These are phyloP conservation scores for Macadamia tetraphylla DNA, from an alignment of 164 flowering plant species.

Conservation along the genomic window DNA sequence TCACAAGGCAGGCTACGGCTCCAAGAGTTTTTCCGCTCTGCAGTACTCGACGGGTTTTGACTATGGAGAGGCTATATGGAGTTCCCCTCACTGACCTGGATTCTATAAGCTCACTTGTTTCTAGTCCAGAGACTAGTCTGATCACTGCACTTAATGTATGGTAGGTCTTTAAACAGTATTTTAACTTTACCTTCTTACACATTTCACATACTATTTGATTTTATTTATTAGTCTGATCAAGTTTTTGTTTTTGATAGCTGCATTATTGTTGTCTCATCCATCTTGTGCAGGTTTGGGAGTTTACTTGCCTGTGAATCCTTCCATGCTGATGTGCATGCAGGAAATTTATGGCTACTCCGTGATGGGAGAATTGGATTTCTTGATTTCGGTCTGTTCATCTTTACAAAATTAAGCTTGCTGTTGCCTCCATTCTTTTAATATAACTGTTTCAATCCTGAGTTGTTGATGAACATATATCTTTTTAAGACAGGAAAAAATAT, in stretches of 20 bases:
- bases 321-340: conserved; percentile 99
- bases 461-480: neutral
- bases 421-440: neutral
- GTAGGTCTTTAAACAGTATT: conserved; percentile 33
- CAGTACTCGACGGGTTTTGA: conserved; percentile 64
- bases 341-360: conserved; percentile 85
- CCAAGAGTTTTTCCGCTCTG: conserved; percentile 76
- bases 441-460: neutral
- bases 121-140: conserved; percentile 82
- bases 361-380: conserved; percentile 98
- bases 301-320: conserved; percentile 89
- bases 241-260: neutral
- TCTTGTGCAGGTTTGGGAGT: conserved; percentile 86
- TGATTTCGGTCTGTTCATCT: conserved; percentile 65
- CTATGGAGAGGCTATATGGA: conserved; percentile 97
- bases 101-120: conserved; percentile 77
- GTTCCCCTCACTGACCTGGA: conserved; percentile 95
- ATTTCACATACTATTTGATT: conserved; percentile 2
- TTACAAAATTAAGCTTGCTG: neutral
- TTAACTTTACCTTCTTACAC: neutral
- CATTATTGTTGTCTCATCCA: neutral
- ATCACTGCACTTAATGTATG: conserved; percentile 94
- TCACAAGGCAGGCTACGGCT: conserved; percentile 84
- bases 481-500: neutral
- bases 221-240: conserved; percentile 1